Evolutionary conservation across 345 rosid species (phyloP), one percentile per base, ranked within the genome.

Genomic region (Rhodamnia rubescens): DNA sequence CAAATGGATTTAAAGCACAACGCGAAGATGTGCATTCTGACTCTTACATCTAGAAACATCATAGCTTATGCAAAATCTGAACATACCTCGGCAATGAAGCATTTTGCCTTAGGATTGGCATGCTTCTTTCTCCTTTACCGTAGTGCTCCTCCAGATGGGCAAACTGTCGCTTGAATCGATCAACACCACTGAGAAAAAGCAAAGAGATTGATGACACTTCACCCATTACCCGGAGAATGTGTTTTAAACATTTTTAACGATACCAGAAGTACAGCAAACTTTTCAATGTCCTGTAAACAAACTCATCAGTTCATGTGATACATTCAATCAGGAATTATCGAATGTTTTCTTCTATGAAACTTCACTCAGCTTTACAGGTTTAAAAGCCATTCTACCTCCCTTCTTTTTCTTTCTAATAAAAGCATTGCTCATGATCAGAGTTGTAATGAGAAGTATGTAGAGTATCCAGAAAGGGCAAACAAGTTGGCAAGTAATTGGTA

Each of bases 161-260:
- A 93, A 97, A 97, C 87, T 97, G 99, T 85, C 98, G 90, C 94
- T 97, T 97, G 92, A 97, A 97, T 84, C 98, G 97, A 92, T 97
- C 99, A 84, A 96, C 99, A 53, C 98, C 98, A 89, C 99, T 97
- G 87, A 29, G 88, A 85, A 87, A 61, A 86, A 42, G 85, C 59
- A 44, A 50, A 84, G 83, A 84, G 42, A 85, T 49, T 32, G 56
- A 83, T 44, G 50, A 55, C 6, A 51, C 53, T 56, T 83, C 26
- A 58, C 42, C 27, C 58, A 5, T 53, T 22, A 22, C 22, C 44
- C 11, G 24, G 27, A n/a, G 61, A 82, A 53, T 2, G 12, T 2
- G 13, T 52, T 82, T 36, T 11, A 82, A 82, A 51, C 58, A 82
- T 27, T 53, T 52, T 53, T 32, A 52, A 20, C 1, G 56, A 53